Evolutionary conservation across 176 grass and related monocot species (phyloP).

Genomic region (Raddia guianensis): DNA sequence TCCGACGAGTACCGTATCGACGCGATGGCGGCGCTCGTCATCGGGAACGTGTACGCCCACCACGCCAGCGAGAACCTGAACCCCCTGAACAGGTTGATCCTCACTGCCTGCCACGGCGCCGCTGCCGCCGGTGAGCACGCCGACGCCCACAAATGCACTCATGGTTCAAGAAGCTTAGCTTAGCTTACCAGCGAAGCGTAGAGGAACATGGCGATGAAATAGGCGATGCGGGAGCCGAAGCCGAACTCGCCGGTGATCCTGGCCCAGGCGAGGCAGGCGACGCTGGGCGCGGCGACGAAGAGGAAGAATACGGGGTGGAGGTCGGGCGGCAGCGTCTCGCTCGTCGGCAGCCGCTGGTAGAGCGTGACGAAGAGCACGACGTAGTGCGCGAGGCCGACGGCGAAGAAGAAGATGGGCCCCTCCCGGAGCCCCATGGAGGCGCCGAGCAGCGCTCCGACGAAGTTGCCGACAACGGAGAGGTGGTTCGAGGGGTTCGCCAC

Average conservation of each 20-base stretch:
- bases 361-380: slow-evolving; percentile 88
- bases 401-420: slow-evolving; percentile 84
- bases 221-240: slow-evolving; percentile 61
- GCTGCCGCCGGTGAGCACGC: no score
- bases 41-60: slow-evolving; percentile 98
- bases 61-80: slow-evolving; percentile 94
- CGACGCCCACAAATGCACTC: no score
- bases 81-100: slow-evolving; percentile 86
- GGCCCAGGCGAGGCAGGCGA: slow-evolving; percentile 84
- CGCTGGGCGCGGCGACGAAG: slow-evolving; percentile 86
- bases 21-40: slow-evolving; percentile 82
- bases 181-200: slow-evolving; percentile 72
- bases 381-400: slow-evolving; percentile 90
- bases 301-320: slow-evolving; percentile 95
- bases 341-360: slow-evolving; percentile 95
- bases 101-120: slow-evolving; percentile 56
- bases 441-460: slow-evolving; percentile 87
- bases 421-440: slow-evolving; percentile 81
- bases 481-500: slow-evolving; percentile 95
- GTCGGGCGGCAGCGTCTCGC: slow-evolving; percentile 82
- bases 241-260: slow-evolving; percentile 77
- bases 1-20: slow-evolving; percentile 79
- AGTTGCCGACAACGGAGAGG: slow-evolving; percentile 86
- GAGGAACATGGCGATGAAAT: slow-evolving; percentile 89
- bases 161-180: no score